A percentile compares a stretch with the other conserved stretches of the same genome.
These are phyloP conservation scores for Neurospora sp. DNA, from an alignment of 495 filamentous ascomycete genomes.

Conservation along the genomic window DNA sequence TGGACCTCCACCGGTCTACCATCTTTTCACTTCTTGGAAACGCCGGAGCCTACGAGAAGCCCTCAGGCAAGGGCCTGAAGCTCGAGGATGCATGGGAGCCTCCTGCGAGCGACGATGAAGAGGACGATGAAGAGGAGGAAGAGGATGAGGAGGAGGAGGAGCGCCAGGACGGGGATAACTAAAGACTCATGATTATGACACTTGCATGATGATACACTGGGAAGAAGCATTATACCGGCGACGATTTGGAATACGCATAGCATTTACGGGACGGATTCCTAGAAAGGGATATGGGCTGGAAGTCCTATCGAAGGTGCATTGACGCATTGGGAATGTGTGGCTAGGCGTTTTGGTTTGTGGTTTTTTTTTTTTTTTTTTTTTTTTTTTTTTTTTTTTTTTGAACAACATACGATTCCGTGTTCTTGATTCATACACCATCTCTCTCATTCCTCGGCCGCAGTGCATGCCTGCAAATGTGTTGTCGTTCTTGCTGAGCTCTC, in stretches of 20 bases:
- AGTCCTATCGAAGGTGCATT: background rate
- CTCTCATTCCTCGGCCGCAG: background rate
- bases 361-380: background rate
- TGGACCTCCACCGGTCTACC: conserved; percentile 37
- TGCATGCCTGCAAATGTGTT: background rate
- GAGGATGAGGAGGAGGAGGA: conserved; percentile 25
- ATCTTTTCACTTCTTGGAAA: conserved; percentile 38
- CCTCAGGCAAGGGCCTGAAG: conserved; percentile 63
- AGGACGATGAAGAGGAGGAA: conserved; percentile 42
- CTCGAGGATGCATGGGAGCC: conserved; percentile 78
- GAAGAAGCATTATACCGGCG: background rate
- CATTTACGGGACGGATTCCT: background rate
- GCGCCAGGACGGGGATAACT: conserved; percentile 10
- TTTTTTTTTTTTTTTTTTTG: background rate
- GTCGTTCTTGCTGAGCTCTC: background rate
- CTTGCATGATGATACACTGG: background rate
- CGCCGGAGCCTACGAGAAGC: conserved; percentile 22
- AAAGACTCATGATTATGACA: background rate
- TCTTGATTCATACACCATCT: background rate
- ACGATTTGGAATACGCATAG: background rate
- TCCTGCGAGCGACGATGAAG: conserved; percentile 49
- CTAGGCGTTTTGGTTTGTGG: background rate
- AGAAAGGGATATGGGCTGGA: background rate
- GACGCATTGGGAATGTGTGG: background rate
- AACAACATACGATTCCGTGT: background rate